phyloP scores from a whole-genome alignment of 768 basidiomycete species.

The Lactarius quietus region DNA sequence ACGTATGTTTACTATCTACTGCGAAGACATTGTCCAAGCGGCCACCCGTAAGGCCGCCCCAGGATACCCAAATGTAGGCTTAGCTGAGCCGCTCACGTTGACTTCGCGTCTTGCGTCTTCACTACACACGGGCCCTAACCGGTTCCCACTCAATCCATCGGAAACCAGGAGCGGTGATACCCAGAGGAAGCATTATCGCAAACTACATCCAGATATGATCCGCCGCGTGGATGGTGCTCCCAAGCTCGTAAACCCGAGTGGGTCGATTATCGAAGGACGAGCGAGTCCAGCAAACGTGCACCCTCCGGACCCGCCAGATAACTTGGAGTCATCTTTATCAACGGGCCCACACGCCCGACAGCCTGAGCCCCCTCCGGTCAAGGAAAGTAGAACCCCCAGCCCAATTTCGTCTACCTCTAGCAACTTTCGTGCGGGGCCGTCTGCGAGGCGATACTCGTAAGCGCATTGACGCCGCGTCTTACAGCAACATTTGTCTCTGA shows the following conservation, averaged over 20 bases:
- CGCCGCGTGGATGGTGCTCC: constrained; percentile 65
- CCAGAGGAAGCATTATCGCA: constrained; percentile 7
- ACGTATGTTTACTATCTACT: constrained; percentile 23
- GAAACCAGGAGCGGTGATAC: neutral
- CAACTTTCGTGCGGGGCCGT: neutral
- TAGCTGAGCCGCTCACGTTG: constrained; percentile 34
- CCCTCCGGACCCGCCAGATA: neutral
- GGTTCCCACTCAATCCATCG: neutral
- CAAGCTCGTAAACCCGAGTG: constrained; percentile 69
- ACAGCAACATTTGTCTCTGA: constrained; percentile 2
- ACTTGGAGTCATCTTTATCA: neutral
- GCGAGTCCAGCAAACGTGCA: constrained; percentile 19
- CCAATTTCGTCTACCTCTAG: neutral
- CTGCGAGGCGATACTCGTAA: constrained; percentile 2
- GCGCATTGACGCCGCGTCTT: neutral
- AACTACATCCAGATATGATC: constrained; percentile 70
- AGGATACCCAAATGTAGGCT: constrained; percentile 7
- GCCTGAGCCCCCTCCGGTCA: neutral
- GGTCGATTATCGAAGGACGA: constrained; percentile 55
- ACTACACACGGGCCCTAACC: constrained; percentile 7
- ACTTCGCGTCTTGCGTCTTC: constrained; percentile 12
- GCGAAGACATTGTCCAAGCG: constrained; percentile 22
- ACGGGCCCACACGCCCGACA: neutral
- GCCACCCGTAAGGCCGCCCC: constrained; percentile 17
- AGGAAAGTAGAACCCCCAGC: constrained; percentile 3